Evolutionary conservation across 352 stramenopile species (phyloP), one percentile per base, ranked within the genome.

Genomic region (Pythium brassicae): DNA sequence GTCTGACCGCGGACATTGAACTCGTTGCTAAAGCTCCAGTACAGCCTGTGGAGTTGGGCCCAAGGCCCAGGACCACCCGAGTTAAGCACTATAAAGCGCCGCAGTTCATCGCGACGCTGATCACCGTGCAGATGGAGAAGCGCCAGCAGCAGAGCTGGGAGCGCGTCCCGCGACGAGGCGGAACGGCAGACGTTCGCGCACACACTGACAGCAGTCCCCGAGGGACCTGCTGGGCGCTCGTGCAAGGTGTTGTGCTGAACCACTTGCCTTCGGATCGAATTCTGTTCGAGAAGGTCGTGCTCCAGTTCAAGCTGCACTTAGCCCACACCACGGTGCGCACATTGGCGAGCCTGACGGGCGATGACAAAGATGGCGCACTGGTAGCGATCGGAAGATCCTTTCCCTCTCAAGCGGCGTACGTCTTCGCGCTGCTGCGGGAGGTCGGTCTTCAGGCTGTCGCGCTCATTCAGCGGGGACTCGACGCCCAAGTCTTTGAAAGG

Each of bases 151-250:
- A 47, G 17, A 17, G 25, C 4, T 23, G 4, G 39, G 37, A 44
- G 39, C 11, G 5, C 5, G 15, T 44, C 39, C 26, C 27, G 11
- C 49, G 43, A 35, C 59, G 14, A 50, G 73, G 73, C n/a, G 74
- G 74, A 1, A 78, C 70, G n/a, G 82, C 69, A 0, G 76, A 83
- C 50, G 72, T 84, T 10, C 72, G 72, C 0, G 55, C 64, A 17
- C 76, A 89, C 53, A 86, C 75, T 3, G 75, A 69, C 17, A 63
- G 64, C 0, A 54, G 57, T 26, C 34, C 52, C 1, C 65, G 76
- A 22, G 71, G 74, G 40, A 86, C 72, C 1, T 86, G 75, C 43
- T 88, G 76, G 78, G 40, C 76, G 15, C 51, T 86, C 6, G 76
- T 89, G 2, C 52, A 68, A 7, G 61, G 59, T 4, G 62, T 57